These are phyloP conservation scores for Secale cereale DNA, from an alignment of 176 grass and related monocot species.

Conservation along the genomic window DNA sequence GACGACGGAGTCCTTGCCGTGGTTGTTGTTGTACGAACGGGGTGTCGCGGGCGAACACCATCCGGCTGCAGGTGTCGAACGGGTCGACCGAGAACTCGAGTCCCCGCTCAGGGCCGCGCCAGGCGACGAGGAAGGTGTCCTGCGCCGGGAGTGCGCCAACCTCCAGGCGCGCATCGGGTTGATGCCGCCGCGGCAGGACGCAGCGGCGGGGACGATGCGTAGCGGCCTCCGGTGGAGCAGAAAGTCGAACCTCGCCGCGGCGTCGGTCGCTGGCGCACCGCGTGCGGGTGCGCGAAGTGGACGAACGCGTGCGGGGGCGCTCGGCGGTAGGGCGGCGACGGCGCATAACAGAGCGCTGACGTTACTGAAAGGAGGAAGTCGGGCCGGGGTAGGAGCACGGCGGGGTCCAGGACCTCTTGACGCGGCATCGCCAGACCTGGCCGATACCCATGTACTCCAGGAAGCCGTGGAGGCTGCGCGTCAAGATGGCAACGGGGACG, in stretches of 20 bases:
- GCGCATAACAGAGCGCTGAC: neutral
- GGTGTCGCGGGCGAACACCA: conserved; percentile 60
- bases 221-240: conserved; percentile 26
- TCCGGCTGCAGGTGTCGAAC: conserved; percentile 53
- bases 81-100: conserved; percentile 80
- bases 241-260: conserved; percentile 39
- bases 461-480: conserved; percentile 46
- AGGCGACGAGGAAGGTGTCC: conserved; percentile 50
- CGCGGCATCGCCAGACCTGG: conserved; percentile 80
- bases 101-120: too few relatives aligned
- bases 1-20: conserved; percentile 11
- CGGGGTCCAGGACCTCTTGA: conserved; percentile 91
- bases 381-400: conserved; percentile 58
- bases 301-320: conserved; percentile 85
- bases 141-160: conserved; percentile 35
- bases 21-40: conserved; percentile 34
- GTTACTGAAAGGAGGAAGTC: conserved; percentile 32
- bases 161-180: conserved; percentile 51
- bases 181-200: conserved; percentile 32
- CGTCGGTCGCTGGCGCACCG: conserved; percentile 43
- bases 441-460: conserved; percentile 49
- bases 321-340: conserved; percentile 29
- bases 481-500: too few relatives aligned
- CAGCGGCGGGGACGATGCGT: conserved; percentile 34
- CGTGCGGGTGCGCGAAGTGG: conserved; percentile 59